phyloP scores from a whole-genome alignment of 2,329 filamentous ascomycete species.

The Aspergillus ruber region DNA sequence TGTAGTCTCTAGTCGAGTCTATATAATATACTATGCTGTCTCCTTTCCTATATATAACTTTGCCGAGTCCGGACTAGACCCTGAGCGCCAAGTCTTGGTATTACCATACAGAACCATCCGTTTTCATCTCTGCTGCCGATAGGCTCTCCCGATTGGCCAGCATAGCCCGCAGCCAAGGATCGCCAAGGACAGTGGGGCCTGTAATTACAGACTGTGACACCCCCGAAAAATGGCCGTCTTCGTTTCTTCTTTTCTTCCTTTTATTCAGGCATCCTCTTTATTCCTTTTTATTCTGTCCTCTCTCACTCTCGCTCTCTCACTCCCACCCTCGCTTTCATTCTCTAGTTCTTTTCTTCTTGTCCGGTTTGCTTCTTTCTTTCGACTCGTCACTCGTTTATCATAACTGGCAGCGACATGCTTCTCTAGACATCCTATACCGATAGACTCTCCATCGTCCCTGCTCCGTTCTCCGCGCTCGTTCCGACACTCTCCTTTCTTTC shows the following conservation, averaged over 20 bases:
- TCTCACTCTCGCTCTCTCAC: neutral
- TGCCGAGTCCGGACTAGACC: too few species aligned
- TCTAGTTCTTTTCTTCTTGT: neutral
- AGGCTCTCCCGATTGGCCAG: too few species aligned
- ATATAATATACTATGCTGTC: too few species aligned
- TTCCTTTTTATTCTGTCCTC: neutral
- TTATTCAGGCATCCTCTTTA: neutral
- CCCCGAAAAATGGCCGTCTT: neutral
- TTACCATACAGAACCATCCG: too few species aligned
- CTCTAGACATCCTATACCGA: too few species aligned
- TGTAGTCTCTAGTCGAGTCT: too few species aligned
- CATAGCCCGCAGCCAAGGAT: neutral
- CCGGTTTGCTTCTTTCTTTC: neutral
- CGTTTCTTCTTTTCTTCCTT: neutral
- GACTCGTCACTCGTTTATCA: neutral
- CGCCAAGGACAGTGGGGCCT: neutral
- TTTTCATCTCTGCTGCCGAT: neutral
- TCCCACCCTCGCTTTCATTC: neutral
- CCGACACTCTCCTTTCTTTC: neutral
- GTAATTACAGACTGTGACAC: too few species aligned
- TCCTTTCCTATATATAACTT: too few species aligned
- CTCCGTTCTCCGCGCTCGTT: neutral
- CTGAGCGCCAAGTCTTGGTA: too few species aligned
- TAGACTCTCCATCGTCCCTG: neutral
- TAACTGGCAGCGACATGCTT: too few species aligned